Conservation (phyloP, 1,284 basidiomycete genomes). For the Cystobasidiaceae sp. region DNA sequence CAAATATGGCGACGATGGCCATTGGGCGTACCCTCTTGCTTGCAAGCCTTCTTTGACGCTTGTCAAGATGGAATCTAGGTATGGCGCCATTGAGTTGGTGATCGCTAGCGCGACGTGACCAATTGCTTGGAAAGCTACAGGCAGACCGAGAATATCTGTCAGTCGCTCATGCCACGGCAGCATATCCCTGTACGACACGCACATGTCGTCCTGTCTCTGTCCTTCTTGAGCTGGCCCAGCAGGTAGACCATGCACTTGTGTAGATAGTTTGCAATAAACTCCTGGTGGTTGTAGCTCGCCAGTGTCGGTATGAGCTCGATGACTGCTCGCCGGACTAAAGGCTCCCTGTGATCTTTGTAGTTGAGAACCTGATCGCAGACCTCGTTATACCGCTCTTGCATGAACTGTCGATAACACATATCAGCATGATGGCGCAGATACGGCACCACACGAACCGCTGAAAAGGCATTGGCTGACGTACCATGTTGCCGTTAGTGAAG, state of each 20-base stretch:
- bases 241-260: constrained; percentile 89
- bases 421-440: not conserved
- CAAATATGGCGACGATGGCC: too few relatives aligned
- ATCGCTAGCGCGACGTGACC: constrained; percentile 91
- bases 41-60: constrained; percentile 85
- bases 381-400: constrained; percentile 71
- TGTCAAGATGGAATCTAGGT: constrained; percentile 84
- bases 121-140: constrained; percentile 84
- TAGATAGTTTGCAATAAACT: constrained; percentile 80
- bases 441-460: not conserved
- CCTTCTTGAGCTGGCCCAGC: constrained; percentile 78
- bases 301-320: constrained; percentile 89
- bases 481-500: constrained; percentile 86
- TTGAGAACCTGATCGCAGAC: constrained; percentile 86
- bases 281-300: constrained; percentile 87
- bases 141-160: constrained; percentile 31
- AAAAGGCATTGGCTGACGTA: constrained; percentile 47
- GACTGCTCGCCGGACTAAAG: constrained; percentile 82
- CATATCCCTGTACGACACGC: too few relatives aligned
- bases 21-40: constrained; percentile 65
- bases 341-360: constrained; percentile 81
- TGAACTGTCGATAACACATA: not conserved
- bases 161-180: not conserved
- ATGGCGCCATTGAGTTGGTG: constrained; percentile 89
- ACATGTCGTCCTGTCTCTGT: constrained; percentile 84